A percentile compares a stretch with the other conserved stretches of the same genome.
Evolutionary conservation across 148 eudicot species (phyloP).

Genomic region (Tetragonia tetragonoides): DNA sequence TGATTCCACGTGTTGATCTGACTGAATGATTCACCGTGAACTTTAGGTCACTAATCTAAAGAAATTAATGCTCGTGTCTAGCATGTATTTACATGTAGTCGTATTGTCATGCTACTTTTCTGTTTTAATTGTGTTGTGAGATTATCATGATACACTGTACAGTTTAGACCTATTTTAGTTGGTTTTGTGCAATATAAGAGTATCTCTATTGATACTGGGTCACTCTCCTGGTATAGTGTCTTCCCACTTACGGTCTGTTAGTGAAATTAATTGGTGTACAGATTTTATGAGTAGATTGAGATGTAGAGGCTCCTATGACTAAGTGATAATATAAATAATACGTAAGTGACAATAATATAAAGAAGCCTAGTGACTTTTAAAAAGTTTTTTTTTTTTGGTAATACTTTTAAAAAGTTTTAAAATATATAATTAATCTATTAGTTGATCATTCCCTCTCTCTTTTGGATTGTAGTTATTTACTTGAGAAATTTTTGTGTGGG

Average conservation of each 20-base stretch:
- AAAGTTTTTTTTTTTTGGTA: no score
- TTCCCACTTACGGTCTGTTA: neutral
- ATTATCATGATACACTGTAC: no score
- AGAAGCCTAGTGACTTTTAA: neutral
- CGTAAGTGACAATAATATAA: no score
- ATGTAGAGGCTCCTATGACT: neutral
- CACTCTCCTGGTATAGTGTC: neutral
- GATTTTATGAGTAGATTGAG: neutral
- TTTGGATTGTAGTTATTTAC: neutral
- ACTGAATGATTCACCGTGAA: neutral
- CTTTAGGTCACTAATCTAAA: no score
- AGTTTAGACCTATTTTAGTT: neutral
- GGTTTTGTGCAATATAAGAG: neutral
- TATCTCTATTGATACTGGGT: neutral
- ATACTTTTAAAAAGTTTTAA: neutral
- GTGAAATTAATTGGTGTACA: no score
- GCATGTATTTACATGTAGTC: no score
- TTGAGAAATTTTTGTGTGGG: no score
- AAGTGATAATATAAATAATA: no score
- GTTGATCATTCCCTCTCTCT: neutral
- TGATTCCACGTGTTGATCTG: neutral
- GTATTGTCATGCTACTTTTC: no score
- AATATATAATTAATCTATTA: neutral
- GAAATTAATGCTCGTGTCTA: no score
- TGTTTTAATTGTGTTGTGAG: no score